Evolutionary conservation across 306 rosid species (phyloP).

Genomic region (Trifolium dubium): DNA sequence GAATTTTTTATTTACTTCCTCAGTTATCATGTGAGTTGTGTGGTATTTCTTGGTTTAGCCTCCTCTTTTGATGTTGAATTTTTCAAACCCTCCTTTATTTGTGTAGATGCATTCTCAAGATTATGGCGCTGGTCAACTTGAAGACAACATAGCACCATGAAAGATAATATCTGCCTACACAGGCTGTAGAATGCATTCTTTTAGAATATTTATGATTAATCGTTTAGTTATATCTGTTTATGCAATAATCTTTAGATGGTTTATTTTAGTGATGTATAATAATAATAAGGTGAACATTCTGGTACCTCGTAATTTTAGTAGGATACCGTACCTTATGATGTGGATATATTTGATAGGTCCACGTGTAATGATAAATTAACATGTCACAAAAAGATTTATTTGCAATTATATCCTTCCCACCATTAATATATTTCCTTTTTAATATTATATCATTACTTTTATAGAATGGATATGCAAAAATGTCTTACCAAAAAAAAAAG

Average conservation of each 20-base stretch:
- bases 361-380: too few species aligned
- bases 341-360: too few species aligned
- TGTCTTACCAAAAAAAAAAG: too few species aligned
- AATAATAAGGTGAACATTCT: too few species aligned
- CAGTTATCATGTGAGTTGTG: neutral
- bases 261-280: conserved; percentile 25
- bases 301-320: too few species aligned
- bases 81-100: conserved; percentile 24
- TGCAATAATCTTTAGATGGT: conserved; percentile 38
- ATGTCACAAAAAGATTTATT: too few species aligned
- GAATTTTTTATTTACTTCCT: conserved; percentile 23
- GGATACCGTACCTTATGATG: too few species aligned
- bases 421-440: too few species aligned
- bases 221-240: conserved; percentile 28
- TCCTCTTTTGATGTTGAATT: conserved; percentile 4
- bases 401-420: too few species aligned
- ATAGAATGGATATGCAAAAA: too few species aligned
- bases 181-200: conserved; percentile 32
- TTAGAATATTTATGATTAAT: conserved; percentile 4
- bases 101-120: conserved; percentile 46
- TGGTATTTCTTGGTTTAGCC: neutral
- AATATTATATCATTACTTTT: too few species aligned
- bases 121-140: conserved; percentile 39
- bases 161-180: conserved; percentile 28
- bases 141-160: conserved; percentile 46